Base-by-base conservation (phyloP, 2,329 filamentous ascomycete genomes). In the Aspergillus sp. region DNA sequence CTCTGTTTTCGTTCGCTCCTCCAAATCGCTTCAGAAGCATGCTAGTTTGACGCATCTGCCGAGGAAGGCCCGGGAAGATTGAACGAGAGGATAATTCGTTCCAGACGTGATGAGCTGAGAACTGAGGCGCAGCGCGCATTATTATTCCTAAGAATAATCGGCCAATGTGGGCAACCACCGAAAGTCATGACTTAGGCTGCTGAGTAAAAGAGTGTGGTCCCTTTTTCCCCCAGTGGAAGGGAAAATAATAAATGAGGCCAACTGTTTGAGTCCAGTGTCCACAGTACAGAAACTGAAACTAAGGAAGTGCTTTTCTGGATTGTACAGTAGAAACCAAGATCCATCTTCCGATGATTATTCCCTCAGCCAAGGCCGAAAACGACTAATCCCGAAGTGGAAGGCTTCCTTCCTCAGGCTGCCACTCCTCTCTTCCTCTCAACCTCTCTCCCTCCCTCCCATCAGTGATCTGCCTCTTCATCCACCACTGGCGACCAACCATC, bases 391-490 rank as follows among this genome's bases (percentile, higher is more conserved):
- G 45, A 48, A 51, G 22, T 44, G 47, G 56, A 47, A 47, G 24
- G 11, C 43, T 58, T 58, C 44, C 48, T 57, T 57, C 58, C 61
- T 41, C 54, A 57, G 51, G 48, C 57, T 55, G 45, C 39, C 55
- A 38, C 53, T 48, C 45, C 39, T 32, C n/a, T 34, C 49, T 55
- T 51, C 47, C 20, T 49, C 53, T 53, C 55, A 48, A 51, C 51
- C 51, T 57, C 43, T 57, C 43, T 47, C 50, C 51, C 55, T 56
- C 58, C 50, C 55, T 52, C 54, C 43, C 60, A 56, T 55, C 34
- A 48, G 17, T 48, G 49, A 59, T 57, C 55, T 57, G 51, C 54
- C 50, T 58, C 55, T 53, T 42, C 53, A 49, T 58, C 59, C 56
- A 50, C 45, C 44, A 58, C 43, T 44, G 52, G 52, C 48, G 43